Conservation (phyloP, 75 land plant genomes). For the Cryptomeria japonica region DNA sequence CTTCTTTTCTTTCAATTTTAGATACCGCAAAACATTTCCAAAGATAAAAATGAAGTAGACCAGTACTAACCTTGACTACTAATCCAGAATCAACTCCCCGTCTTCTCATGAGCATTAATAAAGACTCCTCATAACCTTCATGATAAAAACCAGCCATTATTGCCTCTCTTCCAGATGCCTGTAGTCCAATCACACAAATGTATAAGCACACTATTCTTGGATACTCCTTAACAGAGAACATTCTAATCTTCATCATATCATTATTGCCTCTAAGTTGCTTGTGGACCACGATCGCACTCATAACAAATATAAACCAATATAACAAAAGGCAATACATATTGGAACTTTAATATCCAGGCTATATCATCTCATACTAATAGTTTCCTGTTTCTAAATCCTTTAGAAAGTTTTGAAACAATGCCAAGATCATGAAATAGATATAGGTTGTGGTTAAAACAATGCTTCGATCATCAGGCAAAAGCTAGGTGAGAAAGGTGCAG, state of each 20-base stretch:
- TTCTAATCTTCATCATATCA: not conserved
- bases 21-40: not conserved
- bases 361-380: not conserved
- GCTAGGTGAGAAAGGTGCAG: not conserved
- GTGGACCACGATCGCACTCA: too few relatives aligned
- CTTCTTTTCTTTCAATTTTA: not conserved
- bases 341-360: not conserved
- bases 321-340: not conserved
- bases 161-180: slow-evolving; percentile 87
- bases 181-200: not conserved
- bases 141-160: slow-evolving; percentile 96
- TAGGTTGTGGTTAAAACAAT: not conserved
- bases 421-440: not conserved
- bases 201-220: not conserved
- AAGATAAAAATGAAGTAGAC: not conserved
- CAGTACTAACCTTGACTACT: slow-evolving; percentile 75
- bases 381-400: not conserved
- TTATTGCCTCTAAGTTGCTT: not conserved
- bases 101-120: slow-evolving; percentile 96
- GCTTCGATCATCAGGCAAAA: not conserved
- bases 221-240: not conserved
- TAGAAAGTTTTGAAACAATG: not conserved
- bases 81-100: slow-evolving; percentile 94
- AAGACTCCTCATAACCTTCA: slow-evolving; percentile 82
- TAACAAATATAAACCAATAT: not conserved